These are phyloP conservation scores for Globisporangium barbulae DNA, from an alignment of 352 stramenopile genomes.

Conservation along the genomic window DNA sequence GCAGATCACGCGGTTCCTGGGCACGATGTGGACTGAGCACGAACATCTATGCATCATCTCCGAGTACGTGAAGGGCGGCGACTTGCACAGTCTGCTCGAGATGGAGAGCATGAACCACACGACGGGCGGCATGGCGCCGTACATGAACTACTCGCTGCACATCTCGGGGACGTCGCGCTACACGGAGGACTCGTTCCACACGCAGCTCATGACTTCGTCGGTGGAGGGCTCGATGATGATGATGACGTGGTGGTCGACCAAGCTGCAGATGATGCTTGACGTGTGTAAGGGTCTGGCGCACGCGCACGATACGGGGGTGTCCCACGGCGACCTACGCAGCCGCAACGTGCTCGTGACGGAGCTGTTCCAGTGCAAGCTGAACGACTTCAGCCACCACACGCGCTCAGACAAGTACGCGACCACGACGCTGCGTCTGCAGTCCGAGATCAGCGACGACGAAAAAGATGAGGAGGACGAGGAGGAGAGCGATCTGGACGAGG, in stretches of 20 bases:
- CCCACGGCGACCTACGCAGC: constrained; percentile 62
- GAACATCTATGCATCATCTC: constrained; percentile 68
- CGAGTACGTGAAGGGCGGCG: constrained; percentile 59
- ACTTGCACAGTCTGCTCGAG: constrained; percentile 56
- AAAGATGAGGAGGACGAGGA: constrained; percentile 17
- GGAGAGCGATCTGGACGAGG: constrained; percentile 21
- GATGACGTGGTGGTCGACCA: constrained; percentile 28
- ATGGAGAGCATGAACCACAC: constrained; percentile 36
- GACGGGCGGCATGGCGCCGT: constrained; percentile 1
- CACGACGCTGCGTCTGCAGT: constrained; percentile 16
- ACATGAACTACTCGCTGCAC: neutral
- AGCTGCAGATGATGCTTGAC: constrained; percentile 61
- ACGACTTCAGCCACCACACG: constrained; percentile 44
- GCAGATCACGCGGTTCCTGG: constrained; percentile 64
- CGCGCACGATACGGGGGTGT: constrained; percentile 44
- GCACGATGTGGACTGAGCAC: constrained; percentile 64
- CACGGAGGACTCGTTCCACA: constrained; percentile 8
- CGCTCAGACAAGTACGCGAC: constrained; percentile 25
- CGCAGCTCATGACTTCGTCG: constrained; percentile 13
- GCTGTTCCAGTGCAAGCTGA: constrained; percentile 54
- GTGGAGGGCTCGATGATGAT: constrained; percentile 24
- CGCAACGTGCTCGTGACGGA: constrained; percentile 67
- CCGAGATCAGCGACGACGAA: constrained; percentile 18
- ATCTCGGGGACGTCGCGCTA: constrained; percentile 1
- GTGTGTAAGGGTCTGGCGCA: constrained; percentile 51